phyloP scores from a whole-genome alignment of 768 basidiomycete species.

The Suillus discolor region DNA sequence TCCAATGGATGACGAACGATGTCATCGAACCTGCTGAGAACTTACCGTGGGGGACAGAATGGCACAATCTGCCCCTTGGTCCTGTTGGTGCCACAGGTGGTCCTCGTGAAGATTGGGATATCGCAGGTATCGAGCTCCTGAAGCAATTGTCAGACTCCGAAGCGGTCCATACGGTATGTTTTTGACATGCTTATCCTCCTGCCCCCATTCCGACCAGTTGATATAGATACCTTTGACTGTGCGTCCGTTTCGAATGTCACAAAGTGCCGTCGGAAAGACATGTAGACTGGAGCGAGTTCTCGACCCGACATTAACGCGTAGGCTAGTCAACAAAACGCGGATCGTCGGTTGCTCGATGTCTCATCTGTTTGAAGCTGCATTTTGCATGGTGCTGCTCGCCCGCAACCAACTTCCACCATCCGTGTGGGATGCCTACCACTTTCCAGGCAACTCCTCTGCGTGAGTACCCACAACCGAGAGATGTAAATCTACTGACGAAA shows the following conservation, averaged over 20 bases:
- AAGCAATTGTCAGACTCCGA: slow-evolving; percentile 14
- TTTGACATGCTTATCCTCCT: neutral
- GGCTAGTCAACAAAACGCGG: slow-evolving; percentile 16
- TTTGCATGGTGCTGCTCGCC: slow-evolving; percentile 21
- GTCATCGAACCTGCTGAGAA: neutral
- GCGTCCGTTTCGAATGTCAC: slow-evolving; percentile 13
- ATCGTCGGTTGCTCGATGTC: slow-evolving; percentile 17
- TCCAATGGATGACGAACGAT: slow-evolving; percentile 18
- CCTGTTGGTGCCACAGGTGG: slow-evolving; percentile 29
- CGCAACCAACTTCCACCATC: slow-evolving; percentile 4
- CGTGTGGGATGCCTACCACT: neutral
- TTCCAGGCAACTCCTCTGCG: slow-evolving; percentile 3
- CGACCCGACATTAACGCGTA: slow-evolving; percentile 12
- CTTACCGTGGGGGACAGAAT: slow-evolving; percentile 20
- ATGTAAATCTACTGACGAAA: neutral
- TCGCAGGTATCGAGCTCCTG: slow-evolving; percentile 17
- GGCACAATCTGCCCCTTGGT: slow-evolving; percentile 29
- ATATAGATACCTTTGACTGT: neutral
- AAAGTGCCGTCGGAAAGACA: slow-evolving; percentile 12
- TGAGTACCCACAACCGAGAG: neutral
- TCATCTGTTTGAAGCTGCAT: slow-evolving; percentile 24
- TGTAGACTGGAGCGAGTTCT: slow-evolving; percentile 13
- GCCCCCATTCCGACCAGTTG: neutral
- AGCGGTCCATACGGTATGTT: slow-evolving; percentile 15
- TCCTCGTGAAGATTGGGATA: slow-evolving; percentile 19